A percentile compares a stretch with the other conserved stretches of the same genome.
Evolutionary conservation across 345 rosid species (phyloP).

Genomic region (Moricandia arvensis): DNA sequence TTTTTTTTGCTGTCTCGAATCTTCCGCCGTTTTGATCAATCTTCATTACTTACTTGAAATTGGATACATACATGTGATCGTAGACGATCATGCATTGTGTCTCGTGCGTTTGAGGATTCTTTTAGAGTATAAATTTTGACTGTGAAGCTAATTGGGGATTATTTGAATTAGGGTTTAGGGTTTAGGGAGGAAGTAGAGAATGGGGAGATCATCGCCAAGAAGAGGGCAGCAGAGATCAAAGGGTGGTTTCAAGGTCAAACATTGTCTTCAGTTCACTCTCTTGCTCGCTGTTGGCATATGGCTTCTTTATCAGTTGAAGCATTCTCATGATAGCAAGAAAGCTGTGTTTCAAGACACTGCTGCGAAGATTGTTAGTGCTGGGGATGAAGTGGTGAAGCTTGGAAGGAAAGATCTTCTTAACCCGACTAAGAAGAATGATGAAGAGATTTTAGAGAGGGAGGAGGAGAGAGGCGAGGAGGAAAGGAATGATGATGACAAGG

Average conservation of each 20-base stretch:
- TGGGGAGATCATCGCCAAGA: slow-evolving; percentile 65
- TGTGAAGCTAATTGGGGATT: too few species aligned
- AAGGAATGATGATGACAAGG: slow-evolving; percentile 11
- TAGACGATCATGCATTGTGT: too few species aligned
- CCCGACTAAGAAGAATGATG: slow-evolving; percentile 42
- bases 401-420: slow-evolving; percentile 78
- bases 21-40: too few species aligned
- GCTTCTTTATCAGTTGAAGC: slow-evolving; percentile 81
- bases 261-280: slow-evolving; percentile 71
- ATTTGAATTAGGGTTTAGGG: neutral
- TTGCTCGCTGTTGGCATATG: slow-evolving; percentile 72
- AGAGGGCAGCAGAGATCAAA: slow-evolving; percentile 72
- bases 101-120: too few species aligned
- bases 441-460: slow-evolving; percentile 27
- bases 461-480: slow-evolving; percentile 29
- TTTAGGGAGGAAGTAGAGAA: slow-evolving; percentile 33
- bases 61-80: too few species aligned
- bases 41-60: too few species aligned
- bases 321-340: slow-evolving; percentile 74
- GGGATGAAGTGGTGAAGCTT: slow-evolving; percentile 45
- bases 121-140: too few species aligned
- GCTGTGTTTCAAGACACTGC: slow-evolving; percentile 43
- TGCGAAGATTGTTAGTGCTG: slow-evolving; percentile 34
- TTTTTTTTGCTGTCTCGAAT: too few species aligned
- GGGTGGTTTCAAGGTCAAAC: slow-evolving; percentile 81